phyloP scores from a whole-genome alignment of 2,329 filamentous ascomycete genomes.

The Neopestalotiopsis sp. region DNA sequence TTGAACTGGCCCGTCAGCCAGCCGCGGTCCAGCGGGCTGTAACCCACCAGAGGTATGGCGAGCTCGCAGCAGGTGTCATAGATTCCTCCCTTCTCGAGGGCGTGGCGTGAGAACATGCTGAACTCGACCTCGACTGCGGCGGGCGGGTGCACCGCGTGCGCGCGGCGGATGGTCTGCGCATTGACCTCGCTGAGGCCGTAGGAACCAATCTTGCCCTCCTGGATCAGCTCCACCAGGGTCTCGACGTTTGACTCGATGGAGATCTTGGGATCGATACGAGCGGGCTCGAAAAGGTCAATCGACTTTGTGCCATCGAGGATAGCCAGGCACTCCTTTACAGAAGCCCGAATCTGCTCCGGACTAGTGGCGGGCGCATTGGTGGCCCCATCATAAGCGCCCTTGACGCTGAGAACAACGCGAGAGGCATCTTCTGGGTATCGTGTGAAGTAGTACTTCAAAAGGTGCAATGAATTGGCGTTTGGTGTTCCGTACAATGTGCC shows the following conservation, averaged over 20 bases:
- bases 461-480: slow-evolving; percentile 55
- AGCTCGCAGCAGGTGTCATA: slow-evolving; percentile 47
- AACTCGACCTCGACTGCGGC: slow-evolving; percentile 51
- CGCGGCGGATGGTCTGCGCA: slow-evolving; percentile 45
- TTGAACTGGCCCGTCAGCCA: slow-evolving; percentile 54
- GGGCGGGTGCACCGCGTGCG: slow-evolving; percentile 42
- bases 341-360: slow-evolving; percentile 52
- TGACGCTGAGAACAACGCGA: slow-evolving; percentile 60
- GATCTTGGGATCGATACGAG: slow-evolving; percentile 43
- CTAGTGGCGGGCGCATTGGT: slow-evolving; percentile 44
- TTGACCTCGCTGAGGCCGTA: slow-evolving; percentile 48
- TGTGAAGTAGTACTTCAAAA: slow-evolving; percentile 59
- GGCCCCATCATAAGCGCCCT: slow-evolving; percentile 48
- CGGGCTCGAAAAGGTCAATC: slow-evolving; percentile 59
- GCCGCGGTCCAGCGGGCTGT: slow-evolving; percentile 56
- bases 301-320: slow-evolving; percentile 48
- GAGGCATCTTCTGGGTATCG: slow-evolving; percentile 59
- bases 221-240: slow-evolving; percentile 27
- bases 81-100: neutral
- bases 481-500: slow-evolving; percentile 50
- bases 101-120: slow-evolving; percentile 40
- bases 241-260: slow-evolving; percentile 47
- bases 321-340: slow-evolving; percentile 54
- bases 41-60: slow-evolving; percentile 63
- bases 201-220: slow-evolving; percentile 48